Conservation (phyloP, 495 filamentous ascomycete species). For the Tuber indicum region DNA sequence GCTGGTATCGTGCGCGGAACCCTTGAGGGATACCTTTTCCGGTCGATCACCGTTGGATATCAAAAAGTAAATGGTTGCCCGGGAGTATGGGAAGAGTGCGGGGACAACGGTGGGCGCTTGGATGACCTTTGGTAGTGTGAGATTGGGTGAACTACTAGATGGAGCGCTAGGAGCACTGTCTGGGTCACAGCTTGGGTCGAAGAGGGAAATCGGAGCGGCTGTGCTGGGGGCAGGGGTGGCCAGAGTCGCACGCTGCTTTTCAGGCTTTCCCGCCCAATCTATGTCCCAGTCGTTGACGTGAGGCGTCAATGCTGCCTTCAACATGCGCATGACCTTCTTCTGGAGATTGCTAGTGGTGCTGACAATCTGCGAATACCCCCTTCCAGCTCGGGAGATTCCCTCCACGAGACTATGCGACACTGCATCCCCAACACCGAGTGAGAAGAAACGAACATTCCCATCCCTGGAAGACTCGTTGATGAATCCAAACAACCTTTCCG, state of each 20-base stretch:
- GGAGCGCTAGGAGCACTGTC: conserved; percentile 45
- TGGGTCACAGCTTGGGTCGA: conserved; percentile 44
- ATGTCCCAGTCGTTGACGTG: conserved; percentile 46
- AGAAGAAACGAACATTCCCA: conserved; percentile 55
- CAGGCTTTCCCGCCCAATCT: conserved; percentile 18
- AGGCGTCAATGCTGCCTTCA: conserved; percentile 61
- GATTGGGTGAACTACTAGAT: conserved; percentile 45
- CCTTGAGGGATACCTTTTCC: conserved; percentile 54
- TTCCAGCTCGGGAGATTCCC: conserved; percentile 59
- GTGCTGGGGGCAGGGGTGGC: conserved; percentile 4
- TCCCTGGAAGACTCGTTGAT: conserved; percentile 46
- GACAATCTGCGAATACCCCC: conserved; percentile 61
- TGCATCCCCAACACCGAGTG: conserved; percentile 57
- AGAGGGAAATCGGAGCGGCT: conserved; percentile 47
- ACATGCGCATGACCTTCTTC: conserved; percentile 61
- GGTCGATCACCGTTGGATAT: conserved; percentile 48
- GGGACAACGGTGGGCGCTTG: conserved; percentile 60
- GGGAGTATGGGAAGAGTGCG: conserved; percentile 57
- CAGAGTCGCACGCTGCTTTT: conserved; percentile 49
- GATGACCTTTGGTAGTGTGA: conserved; percentile 49
- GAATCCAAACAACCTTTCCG: conserved; percentile 51
- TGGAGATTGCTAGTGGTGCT: conserved; percentile 48
- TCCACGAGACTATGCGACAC: conserved; percentile 62
- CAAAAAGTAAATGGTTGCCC: conserved; percentile 58
- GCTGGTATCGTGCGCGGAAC: conserved; percentile 40